Base-by-base conservation (phyloP, 371 early-diverging fungal species). In the Lichtheimia corymbifera region DNA sequence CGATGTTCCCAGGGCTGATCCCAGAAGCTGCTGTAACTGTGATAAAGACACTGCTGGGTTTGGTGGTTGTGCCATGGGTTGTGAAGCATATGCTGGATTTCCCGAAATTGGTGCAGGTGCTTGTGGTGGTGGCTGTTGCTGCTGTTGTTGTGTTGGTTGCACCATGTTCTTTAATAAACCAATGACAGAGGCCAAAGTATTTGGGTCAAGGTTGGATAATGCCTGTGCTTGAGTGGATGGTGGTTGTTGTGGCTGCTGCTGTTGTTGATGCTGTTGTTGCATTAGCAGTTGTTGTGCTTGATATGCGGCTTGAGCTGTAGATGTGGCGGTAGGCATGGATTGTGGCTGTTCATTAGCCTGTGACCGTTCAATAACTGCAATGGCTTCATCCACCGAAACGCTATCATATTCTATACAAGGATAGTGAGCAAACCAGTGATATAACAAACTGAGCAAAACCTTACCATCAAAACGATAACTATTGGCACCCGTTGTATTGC, bases 381-480 rank as follows among this genome's bases (percentile, higher is more conserved):
- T 64, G 12, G 71, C 74, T 25, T 74, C 74, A 9, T 70, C 74
- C 50, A 74, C 65, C 4, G 65, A 63, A 43, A 74, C 67, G 53
- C 66, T 67, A 50, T 70, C 71, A 58, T 74, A 74, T 62, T 74
- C 74, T 74, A 55, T 1, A 11, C 4, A 17, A 53, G 6, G 3
- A 62, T 28, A 4, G 49, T 40, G 20, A 2, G 28, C 14, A 44
- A 4, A 14, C 12, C n/a, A 22, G 14, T 14, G 22, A 18, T 49
- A 41, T 18, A 42, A 17, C 17, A 42, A 35, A 0, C 20, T n/a
- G 14, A 41, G 6, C 13, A n/a, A 53, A 22, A 53, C 60, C 65
- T 18, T 61, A 74, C 75, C 75, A 59, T 74, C 75, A 58, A 69
- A 74, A 44, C 64, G 67, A 41, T 66, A 66, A 61, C 69, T 68